Base-by-base conservation (phyloP, 805 yeast genomes). In the Wickerhamiella brachini region DNA sequence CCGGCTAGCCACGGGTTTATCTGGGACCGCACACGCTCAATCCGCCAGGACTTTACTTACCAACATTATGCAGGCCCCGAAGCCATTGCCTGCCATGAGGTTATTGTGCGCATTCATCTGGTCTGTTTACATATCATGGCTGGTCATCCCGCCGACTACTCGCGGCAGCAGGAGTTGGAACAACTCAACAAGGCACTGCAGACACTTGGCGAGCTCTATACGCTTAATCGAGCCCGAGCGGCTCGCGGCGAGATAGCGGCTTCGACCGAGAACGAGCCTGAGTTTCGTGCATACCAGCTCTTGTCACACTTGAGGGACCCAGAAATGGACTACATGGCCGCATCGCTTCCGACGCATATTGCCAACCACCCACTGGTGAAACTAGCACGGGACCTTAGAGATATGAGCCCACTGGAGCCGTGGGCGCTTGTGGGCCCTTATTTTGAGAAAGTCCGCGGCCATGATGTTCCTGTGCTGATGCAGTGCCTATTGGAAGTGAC, bases 1-100 rank as follows among this genome's bases (percentile, higher is more conserved):
- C 97, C 97, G 0, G 85, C 82, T 10, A 74, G 89, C 1, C 97
- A 93, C 59, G 77, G 95, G 0, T 90, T 93, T 58, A 67, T 93
- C 8, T 94, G 99, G 98, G 97, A 93, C 66, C 76, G 99, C 66
- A 93, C 97, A 20, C 76, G 99, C 57, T 87, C 97, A 0, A 89
- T 93, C 44, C 76, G 99, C 62, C 97, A 93, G 65, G 99, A 93
- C 65, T 93, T 93, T 66, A 89, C 97, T 0, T 89, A 85, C 62
- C 98, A 93, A 63, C 90, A 90, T 64, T 90, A 81, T 59, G 81
- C 81, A 43, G 98, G 97, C 0, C 85, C 89, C 1, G 97, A 93
- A 63, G 94, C 97, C 1, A 77, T 90, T 9, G 90, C 83, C 57
- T 93, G 97, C 65, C 85, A 86, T 60, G 98, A 93, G 65, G 71